Conservation (phyloP, 108 stramenopile genomes). For the Asterionellopsis glacialis region DNA sequence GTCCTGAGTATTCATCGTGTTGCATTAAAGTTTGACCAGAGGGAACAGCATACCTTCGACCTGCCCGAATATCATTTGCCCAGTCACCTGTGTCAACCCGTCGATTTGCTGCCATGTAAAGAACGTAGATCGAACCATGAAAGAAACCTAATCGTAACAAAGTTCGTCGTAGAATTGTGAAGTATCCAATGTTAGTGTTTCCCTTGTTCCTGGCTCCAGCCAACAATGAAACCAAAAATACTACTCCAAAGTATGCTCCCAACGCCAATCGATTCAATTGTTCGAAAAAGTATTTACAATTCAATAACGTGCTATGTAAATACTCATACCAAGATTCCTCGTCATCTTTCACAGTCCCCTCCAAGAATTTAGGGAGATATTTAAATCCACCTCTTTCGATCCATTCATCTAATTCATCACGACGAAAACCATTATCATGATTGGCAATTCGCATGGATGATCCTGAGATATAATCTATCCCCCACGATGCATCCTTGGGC, state of each 20-base stretch:
- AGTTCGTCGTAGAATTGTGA: neutral
- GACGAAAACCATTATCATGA: conserved; percentile 17
- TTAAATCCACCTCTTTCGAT: conserved; percentile 13
- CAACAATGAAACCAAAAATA: neutral
- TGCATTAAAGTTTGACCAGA: neutral
- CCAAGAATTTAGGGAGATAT: conserved; percentile 13
- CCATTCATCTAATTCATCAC: conserved; percentile 17
- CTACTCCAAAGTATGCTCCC: neutral
- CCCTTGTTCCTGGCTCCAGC: neutral
- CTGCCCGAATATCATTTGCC: conserved; percentile 18
- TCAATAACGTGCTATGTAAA: neutral
- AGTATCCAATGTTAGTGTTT: neutral
- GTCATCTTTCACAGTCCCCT: conserved; percentile 10
- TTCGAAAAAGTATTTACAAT: conserved; percentile 9
- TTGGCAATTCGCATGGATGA: conserved; percentile 29
- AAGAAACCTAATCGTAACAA: neutral
- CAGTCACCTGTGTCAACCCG: conserved; percentile 17
- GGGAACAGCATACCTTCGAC: conserved; percentile 7
- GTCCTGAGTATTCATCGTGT: neutral
- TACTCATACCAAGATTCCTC: conserved; percentile 21
- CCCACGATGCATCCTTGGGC: conserved; percentile 20
- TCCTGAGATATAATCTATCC: conserved; percentile 23
- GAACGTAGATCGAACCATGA: conserved; percentile 1
- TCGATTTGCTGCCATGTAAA: neutral
- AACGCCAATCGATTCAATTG: neutral